Percentiles rank a stretch among this genome's conserved stretches.
phyloP scores from a whole-genome alignment of 192 early-diverging fungal genomes.

The Backusella westeae region DNA sequence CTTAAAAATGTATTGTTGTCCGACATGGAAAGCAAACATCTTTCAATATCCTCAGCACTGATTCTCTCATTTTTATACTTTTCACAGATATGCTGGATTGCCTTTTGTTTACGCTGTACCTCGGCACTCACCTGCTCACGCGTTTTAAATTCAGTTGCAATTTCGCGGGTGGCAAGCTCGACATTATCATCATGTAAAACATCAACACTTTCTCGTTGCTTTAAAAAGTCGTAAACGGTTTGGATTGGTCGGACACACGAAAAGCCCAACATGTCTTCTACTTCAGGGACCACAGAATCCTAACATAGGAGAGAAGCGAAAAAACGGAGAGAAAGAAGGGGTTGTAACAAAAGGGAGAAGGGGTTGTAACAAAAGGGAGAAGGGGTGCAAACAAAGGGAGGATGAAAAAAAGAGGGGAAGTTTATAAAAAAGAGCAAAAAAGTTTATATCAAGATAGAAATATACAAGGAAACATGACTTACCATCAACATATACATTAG shows the following conservation, averaged over 20 bases:
- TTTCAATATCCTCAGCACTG: constrained; percentile 63
- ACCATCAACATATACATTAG: constrained; percentile 88
- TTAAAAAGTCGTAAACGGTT: constrained; percentile 82
- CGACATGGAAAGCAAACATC: constrained; percentile 92
- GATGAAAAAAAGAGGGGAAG: neutral
- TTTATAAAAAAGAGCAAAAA: neutral
- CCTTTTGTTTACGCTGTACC: constrained; percentile 84
- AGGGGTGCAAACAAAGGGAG: neutral
- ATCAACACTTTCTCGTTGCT: constrained; percentile 58
- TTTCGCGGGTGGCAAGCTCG: constrained; percentile 68
- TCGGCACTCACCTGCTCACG: constrained; percentile 73
- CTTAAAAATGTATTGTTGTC: constrained; percentile 96
- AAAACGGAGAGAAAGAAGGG: neutral
- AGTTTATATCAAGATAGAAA: neutral
- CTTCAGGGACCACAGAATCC: constrained; percentile 69
- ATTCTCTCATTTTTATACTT: constrained; percentile 68
- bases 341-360: neutral
- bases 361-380: neutral
- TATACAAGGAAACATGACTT: neutral
- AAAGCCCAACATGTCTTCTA: constrained; percentile 76
- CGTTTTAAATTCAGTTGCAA: constrained; percentile 59
- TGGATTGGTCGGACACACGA: constrained; percentile 81
- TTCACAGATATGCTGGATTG: constrained; percentile 80
- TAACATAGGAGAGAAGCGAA: constrained; percentile 25
- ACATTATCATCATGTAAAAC: constrained; percentile 87